These are phyloP conservation scores for Sporothrix pseudoabietina DNA, from an alignment of 2,329 filamentous ascomycete genomes.

Conservation along the genomic window DNA sequence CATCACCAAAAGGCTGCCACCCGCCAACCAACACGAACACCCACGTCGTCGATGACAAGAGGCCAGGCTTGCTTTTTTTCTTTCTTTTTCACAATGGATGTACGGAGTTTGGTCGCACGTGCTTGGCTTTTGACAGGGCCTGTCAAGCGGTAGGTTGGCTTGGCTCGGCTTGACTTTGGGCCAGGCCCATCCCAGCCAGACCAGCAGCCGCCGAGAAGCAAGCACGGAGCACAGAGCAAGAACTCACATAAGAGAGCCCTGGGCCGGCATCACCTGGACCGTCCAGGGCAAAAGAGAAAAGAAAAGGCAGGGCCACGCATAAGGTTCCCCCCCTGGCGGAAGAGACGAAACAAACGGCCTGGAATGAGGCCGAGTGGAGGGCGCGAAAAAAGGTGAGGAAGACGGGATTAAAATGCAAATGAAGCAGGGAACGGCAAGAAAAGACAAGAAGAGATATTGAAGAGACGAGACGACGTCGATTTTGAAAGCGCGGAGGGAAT, in stretches of 20 bases:
- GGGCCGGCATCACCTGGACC: not conserved
- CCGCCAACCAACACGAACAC: not conserved
- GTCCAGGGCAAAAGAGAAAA: not conserved
- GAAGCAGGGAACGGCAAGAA: not conserved
- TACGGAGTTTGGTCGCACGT: no score
- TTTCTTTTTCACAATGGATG: not conserved
- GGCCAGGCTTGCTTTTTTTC: not conserved
- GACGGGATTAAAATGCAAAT: not conserved
- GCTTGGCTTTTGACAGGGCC: not conserved
- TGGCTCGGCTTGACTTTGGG: not conserved
- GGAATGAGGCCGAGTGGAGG: slow-evolving; percentile 14
- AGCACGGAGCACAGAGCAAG: not conserved
- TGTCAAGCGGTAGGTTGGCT: not conserved
- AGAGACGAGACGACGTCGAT: not conserved
- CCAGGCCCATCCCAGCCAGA: not conserved
- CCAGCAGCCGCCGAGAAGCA: slow-evolving; percentile 9
- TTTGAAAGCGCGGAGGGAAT: not conserved
- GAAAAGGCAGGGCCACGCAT: slow-evolving; percentile 12
- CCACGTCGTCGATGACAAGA: not conserved
- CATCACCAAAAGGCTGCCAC: not conserved
- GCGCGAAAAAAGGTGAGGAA: not conserved
- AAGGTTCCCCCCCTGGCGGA: slow-evolving; percentile 10
- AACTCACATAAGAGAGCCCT: not conserved
- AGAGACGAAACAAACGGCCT: slow-evolving; percentile 22
- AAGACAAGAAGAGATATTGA: not conserved